phyloP scores from a whole-genome alignment of 2,329 filamentous ascomycete genomes.

The Tricladium varicosporioides region DNA sequence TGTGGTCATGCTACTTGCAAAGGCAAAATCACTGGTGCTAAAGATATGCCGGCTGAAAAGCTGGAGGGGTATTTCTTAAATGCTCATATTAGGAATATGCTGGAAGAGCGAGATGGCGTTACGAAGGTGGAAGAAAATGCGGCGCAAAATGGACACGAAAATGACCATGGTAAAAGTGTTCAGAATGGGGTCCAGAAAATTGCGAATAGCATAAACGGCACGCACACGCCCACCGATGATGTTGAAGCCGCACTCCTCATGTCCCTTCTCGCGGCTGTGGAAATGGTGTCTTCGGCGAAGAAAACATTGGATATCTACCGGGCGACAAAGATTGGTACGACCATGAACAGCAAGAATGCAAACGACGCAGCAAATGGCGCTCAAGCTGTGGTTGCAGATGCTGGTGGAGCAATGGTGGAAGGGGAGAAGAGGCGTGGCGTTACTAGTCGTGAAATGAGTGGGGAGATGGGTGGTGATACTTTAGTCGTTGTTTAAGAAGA shows the following conservation, averaged over 20 bases:
- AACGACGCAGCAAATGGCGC: background rate
- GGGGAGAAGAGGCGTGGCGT: slow-evolving; percentile 8
- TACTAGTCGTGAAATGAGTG: slow-evolving; percentile 51
- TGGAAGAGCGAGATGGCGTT: slow-evolving; percentile 40
- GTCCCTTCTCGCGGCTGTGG: too few relatives aligned
- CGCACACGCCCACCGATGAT: too few relatives aligned
- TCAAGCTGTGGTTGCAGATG: slow-evolving; percentile 1
- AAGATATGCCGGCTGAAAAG: slow-evolving; percentile 52
- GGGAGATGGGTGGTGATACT: slow-evolving; percentile 64
- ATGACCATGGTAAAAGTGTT: slow-evolving; percentile 31
- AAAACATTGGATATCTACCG: slow-evolving; percentile 16
- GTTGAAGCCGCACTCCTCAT: too few relatives aligned
- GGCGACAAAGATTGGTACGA: too few relatives aligned
- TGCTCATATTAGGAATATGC: slow-evolving; percentile 55
- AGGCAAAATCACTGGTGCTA: slow-evolving; percentile 62
- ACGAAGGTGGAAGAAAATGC: background rate
- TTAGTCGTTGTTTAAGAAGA: slow-evolving; percentile 15
- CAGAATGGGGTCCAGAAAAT: slow-evolving; percentile 12
- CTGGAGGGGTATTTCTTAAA: slow-evolving; percentile 61
- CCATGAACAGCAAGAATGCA: background rate
- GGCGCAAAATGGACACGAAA: background rate
- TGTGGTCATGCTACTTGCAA: slow-evolving; percentile 58
- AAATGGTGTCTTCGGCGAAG: slow-evolving; percentile 31
- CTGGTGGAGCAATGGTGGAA: slow-evolving; percentile 2
- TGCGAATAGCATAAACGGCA: too few relatives aligned